A percentile compares a stretch with the other conserved stretches of the same genome.
Evolutionary conservation across 345 rosid species (phyloP).

Genomic region (Trapa bicornis): DNA sequence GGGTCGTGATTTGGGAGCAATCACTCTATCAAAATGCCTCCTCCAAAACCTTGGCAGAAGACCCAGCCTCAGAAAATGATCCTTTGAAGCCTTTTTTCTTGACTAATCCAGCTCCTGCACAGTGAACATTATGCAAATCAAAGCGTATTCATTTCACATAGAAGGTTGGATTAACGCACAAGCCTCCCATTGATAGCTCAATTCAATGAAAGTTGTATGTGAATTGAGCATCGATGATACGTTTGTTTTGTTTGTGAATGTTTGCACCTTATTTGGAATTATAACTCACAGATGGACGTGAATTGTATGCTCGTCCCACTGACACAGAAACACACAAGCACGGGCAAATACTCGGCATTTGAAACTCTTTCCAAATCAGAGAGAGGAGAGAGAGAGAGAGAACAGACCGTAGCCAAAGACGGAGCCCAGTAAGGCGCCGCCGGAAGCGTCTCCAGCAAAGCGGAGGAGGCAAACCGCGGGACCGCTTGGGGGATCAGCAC

Average conservation of each 20-base stretch:
- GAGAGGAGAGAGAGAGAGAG: background rate
- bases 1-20: too few relatives aligned
- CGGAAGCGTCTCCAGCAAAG: constrained; percentile 63
- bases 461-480: constrained; percentile 62
- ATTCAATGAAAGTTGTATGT: too few relatives aligned
- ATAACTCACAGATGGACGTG: too few relatives aligned
- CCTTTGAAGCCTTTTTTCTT: constrained; percentile 74
- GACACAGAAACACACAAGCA: background rate
- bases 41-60: constrained; percentile 70
- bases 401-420: constrained; percentile 64
- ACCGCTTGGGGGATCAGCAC: constrained; percentile 16
- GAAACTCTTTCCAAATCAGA: background rate
- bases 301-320: background rate
- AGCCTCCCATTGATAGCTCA: background rate
- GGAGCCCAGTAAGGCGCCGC: constrained; percentile 87
- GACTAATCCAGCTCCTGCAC: constrained; percentile 71
- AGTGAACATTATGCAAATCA: constrained; percentile 2
- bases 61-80: constrained; percentile 69
- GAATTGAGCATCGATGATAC: too few relatives aligned
- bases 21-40: background rate
- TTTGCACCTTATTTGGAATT: too few relatives aligned
- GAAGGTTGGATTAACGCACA: background rate
- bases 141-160: constrained; percentile 4
- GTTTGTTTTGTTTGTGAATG: too few relatives aligned
- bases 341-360: background rate